Conservation (phyloP, 441 rosid genomes). For the Adansonia grandidieri region DNA sequence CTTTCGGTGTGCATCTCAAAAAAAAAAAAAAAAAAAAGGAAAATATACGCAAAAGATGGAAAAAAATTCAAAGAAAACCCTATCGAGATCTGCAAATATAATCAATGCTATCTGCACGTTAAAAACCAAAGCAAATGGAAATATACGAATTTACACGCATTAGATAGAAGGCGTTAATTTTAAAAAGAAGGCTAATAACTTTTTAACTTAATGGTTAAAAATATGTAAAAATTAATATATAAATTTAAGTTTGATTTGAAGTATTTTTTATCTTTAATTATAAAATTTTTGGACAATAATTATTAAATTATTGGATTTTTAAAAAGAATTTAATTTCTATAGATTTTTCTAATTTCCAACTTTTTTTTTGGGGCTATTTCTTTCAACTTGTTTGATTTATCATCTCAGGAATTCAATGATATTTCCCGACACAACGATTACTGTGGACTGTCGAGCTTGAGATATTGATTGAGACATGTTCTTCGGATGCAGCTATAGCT, state of each 20-base stretch:
- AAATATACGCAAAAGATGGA: background rate
- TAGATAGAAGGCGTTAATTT: background rate
- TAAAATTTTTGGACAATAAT: too few species aligned
- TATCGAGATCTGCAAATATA: background rate
- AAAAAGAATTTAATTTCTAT: too few species aligned
- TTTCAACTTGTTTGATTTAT: background rate
- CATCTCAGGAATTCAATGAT: background rate
- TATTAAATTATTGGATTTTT: too few species aligned
- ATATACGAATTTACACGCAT: conserved; percentile 6
- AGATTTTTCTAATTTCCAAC: background rate
- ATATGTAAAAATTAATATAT: too few species aligned
- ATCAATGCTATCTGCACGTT: background rate
- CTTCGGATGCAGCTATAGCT: too few species aligned
- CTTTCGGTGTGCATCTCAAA: too few species aligned
- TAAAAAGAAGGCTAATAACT: too few species aligned
- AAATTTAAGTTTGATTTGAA: too few species aligned
- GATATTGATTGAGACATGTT: background rate
- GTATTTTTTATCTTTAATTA: too few species aligned
- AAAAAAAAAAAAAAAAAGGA: too few species aligned
- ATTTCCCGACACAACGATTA: background rate
- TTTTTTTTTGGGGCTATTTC: background rate
- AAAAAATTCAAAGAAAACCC: background rate
- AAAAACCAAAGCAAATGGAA: background rate
- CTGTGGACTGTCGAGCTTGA: background rate
- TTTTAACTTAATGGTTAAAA: too few species aligned